These are phyloP conservation scores for Lachnellula willkommii DNA, from an alignment of 2,329 filamentous ascomycete genomes.

Conservation along the genomic window DNA sequence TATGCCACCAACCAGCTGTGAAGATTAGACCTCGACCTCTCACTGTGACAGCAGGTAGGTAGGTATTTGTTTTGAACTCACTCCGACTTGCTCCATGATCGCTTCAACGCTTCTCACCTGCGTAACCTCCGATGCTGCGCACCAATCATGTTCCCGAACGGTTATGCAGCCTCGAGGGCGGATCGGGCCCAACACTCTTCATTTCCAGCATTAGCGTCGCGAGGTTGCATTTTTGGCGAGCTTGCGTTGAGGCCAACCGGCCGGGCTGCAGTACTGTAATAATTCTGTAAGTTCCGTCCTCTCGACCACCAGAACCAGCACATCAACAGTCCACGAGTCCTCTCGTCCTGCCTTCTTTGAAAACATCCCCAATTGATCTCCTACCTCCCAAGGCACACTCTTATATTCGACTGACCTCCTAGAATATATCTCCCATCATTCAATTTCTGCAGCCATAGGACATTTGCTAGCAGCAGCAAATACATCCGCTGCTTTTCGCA, in stretches of 20 bases:
- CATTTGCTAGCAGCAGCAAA: constrained; percentile 7
- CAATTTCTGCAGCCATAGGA: neutral
- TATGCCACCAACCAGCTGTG: no score
- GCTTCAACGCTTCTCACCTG: constrained; percentile 1
- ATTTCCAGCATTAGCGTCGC: neutral
- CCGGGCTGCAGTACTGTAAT: no score
- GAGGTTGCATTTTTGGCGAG: neutral
- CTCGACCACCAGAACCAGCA: no score
- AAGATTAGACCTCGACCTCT: no score
- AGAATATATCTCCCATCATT: neutral
- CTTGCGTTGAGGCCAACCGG: neutral
- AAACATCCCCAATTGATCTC: constrained; percentile 8
- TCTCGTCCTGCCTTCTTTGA: neutral
- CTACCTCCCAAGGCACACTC: neutral
- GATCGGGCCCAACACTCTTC: neutral
- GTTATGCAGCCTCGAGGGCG: neutral
- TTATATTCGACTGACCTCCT: neutral
- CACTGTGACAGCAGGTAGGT: no score
- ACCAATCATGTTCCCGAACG: neutral
- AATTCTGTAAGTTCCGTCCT: no score
- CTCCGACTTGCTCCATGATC: neutral
- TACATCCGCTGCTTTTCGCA: constrained; percentile 14
- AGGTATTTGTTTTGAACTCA: no score
- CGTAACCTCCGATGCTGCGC: neutral
- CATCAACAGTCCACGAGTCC: neutral